phyloP scores from a whole-genome alignment of 495 filamentous ascomycete genomes.

The Xylaria castorea region DNA sequence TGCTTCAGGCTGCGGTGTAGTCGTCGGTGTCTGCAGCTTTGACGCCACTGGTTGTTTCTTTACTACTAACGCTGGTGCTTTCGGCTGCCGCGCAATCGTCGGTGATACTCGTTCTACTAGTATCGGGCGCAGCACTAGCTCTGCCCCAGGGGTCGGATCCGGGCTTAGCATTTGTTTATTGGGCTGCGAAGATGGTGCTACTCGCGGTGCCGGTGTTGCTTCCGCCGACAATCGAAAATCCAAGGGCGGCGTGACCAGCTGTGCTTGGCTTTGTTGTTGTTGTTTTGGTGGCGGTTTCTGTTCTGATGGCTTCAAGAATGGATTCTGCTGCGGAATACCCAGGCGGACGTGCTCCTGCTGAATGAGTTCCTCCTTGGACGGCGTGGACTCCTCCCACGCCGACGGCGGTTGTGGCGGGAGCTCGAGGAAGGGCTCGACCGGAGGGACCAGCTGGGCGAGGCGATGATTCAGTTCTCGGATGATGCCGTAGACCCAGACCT shows the following conservation, averaged over 20 bases:
- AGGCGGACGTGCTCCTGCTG: background rate
- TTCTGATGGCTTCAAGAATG: background rate
- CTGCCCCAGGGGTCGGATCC: background rate
- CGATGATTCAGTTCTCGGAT: background rate
- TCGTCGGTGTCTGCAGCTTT: too few species aligned
- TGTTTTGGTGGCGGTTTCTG: background rate
- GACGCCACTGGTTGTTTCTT: too few species aligned
- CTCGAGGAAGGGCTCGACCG: constrained; percentile 5
- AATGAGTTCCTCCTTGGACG: background rate
- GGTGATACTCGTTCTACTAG: background rate
- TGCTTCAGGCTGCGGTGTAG: too few species aligned
- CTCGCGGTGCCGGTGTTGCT: background rate
- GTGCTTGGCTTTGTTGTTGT: too few species aligned
- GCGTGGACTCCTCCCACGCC: background rate
- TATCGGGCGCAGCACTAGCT: background rate
- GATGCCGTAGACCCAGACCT: background rate
- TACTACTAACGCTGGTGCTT: too few species aligned
- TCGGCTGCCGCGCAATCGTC: too few species aligned
- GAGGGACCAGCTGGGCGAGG: background rate
- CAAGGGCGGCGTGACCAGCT: background rate
- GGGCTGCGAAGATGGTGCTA: background rate
- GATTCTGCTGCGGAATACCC: background rate
- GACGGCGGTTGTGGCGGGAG: background rate
- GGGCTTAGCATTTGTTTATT: background rate
- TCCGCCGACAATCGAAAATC: background rate